Conservation (phyloP, 1,139 yeast species). For the Taphrina communis region DNA sequence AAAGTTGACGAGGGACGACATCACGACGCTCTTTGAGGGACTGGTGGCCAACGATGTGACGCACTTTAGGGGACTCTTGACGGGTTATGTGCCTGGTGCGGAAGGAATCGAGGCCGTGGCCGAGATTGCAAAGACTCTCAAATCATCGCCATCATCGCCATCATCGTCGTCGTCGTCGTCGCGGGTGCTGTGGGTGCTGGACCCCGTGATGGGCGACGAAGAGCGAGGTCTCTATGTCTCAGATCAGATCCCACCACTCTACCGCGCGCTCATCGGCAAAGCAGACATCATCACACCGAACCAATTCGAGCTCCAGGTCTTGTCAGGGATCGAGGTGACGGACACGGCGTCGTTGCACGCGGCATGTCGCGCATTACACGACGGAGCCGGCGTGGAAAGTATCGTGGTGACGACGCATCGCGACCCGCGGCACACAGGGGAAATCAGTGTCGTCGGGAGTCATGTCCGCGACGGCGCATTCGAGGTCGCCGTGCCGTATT, state of each 20-base stretch:
- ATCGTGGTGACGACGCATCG: slow-evolving; percentile 72
- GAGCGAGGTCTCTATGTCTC: slow-evolving; percentile 76
- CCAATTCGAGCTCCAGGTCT: slow-evolving; percentile 78
- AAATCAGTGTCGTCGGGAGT: slow-evolving; percentile 30
- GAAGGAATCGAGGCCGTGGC: slow-evolving; percentile 60
- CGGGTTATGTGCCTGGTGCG: slow-evolving; percentile 75
- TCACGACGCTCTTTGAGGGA: slow-evolving; percentile 58
- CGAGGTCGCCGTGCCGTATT: slow-evolving; percentile 60
- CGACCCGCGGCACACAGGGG: slow-evolving; percentile 47
- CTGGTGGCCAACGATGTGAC: slow-evolving; percentile 54
- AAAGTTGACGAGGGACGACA: slow-evolving; percentile 55
- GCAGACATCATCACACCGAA: slow-evolving; percentile 85
- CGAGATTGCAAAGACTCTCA: slow-evolving; percentile 53
- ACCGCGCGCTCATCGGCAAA: slow-evolving; percentile 58
- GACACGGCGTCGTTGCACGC: slow-evolving; percentile 55
- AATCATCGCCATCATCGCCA: slow-evolving; percentile 46
- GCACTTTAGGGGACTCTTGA: slow-evolving; percentile 65
- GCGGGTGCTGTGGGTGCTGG: slow-evolving; percentile 65
- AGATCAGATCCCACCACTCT: slow-evolving; percentile 68
- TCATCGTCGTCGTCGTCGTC: slow-evolving; percentile 42
- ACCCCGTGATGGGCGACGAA: slow-evolving; percentile 95
- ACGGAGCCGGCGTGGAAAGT: slow-evolving; percentile 59
- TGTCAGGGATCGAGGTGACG: slow-evolving; percentile 54
- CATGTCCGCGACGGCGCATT: slow-evolving; percentile 44
- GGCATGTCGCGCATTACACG: slow-evolving; percentile 62